Percentiles rank a stretch among this genome's conserved stretches.
These are phyloP conservation scores for Fraxinus baroniana DNA, from an alignment of 305 asterid species.

Conservation along the genomic window DNA sequence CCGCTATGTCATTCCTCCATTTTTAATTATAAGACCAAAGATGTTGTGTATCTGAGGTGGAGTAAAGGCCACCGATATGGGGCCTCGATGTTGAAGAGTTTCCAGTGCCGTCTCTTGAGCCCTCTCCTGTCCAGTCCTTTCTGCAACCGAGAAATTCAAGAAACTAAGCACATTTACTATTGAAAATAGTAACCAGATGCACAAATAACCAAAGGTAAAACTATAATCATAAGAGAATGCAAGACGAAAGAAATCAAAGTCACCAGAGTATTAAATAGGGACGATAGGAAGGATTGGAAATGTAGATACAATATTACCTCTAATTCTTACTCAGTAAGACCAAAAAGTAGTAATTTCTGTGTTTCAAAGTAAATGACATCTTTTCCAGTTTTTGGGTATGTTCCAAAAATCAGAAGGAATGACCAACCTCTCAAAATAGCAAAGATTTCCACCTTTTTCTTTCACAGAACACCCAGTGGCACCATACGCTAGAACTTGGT, in stretches of 20 bases:
- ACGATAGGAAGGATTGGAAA: background rate
- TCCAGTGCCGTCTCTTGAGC: conserved; percentile 55
- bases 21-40: conserved; percentile 71
- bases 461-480: background rate
- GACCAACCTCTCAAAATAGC: background rate
- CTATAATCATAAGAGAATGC: background rate
- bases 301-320: background rate
- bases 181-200: background rate
- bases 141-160: conserved; percentile 40
- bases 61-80: conserved; percentile 78
- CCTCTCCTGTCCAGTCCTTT: conserved; percentile 57
- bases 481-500: background rate
- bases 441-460: background rate
- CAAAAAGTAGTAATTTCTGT: background rate
- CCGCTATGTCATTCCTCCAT: conserved; percentile 22
- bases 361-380: background rate
- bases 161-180: conserved; percentile 11
- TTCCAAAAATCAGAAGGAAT: background rate
- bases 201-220: background rate
- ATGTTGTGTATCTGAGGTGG: conserved; percentile 75
- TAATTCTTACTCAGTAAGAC: background rate
- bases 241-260: background rate
- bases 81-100: conserved; percentile 59
- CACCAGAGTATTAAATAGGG: background rate
- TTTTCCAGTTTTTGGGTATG: background rate